Conservation (phyloP, 805 yeast species). For the Yamadazyma endophytica region DNA sequence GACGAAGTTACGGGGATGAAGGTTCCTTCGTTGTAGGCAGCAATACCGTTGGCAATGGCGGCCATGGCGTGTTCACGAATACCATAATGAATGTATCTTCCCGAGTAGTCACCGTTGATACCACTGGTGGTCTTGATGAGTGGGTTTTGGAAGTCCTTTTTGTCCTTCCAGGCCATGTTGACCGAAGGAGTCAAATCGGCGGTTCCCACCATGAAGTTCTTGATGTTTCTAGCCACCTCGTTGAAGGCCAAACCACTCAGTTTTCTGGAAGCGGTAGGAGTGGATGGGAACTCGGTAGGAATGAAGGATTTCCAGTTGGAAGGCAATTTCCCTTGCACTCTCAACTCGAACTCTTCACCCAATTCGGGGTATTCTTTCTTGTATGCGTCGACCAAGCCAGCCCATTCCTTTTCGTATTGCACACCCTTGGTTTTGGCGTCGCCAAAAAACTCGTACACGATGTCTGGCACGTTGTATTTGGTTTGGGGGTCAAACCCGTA, state of each 20-base stretch:
- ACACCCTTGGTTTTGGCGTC: conserved; percentile 18
- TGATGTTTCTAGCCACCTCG: conserved; percentile 19
- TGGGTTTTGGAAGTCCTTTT: conserved; percentile 27
- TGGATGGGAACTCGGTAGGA: conserved; percentile 13
- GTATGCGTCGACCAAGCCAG: conserved; percentile 15
- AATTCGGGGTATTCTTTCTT: conserved; percentile 20
- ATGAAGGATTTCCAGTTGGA: conserved; percentile 18
- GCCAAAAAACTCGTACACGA: conserved; percentile 25
- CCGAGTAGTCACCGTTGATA: conserved; percentile 24
- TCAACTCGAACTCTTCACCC: conserved; percentile 18
- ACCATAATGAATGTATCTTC: conserved; percentile 29
- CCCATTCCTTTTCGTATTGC: conserved; percentile 19
- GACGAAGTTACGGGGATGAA: conserved; percentile 36
- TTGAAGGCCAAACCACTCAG: conserved; percentile 24
- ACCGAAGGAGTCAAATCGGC: conserved; percentile 33
- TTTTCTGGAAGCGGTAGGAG: conserved; percentile 22
- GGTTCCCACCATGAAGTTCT: conserved; percentile 27
- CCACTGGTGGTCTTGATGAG: conserved; percentile 16
- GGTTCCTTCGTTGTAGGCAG: conserved; percentile 29
- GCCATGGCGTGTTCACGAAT: conserved; percentile 33
- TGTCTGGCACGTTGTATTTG: conserved; percentile 18
- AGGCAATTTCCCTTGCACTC: conserved; percentile 24
- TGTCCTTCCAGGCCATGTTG: conserved; percentile 23
- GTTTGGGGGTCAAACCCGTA: conserved; percentile 17
- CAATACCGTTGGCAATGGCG: conserved; percentile 26